Evolutionary conservation across 2,329 filamentous ascomycete species (phyloP).

Genomic region (Sclerotinia glacialis): DNA sequence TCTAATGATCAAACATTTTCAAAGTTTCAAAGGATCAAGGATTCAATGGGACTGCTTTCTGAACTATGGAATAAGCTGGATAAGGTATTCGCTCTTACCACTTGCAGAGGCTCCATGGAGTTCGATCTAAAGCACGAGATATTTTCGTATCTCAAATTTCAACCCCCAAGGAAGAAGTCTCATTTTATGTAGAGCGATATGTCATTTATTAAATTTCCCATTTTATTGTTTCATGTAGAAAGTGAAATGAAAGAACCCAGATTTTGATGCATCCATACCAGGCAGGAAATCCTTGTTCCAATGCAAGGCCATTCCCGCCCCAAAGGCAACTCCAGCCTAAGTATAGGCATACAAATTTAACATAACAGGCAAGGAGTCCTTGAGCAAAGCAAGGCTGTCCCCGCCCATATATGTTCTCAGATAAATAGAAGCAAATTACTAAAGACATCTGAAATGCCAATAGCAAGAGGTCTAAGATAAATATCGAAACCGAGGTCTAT

Average conservation of each 20-base stretch:
- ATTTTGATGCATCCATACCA: constrained; percentile 11
- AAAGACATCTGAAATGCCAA: not conserved
- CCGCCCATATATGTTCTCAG: not conserved
- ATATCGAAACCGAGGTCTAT: not conserved
- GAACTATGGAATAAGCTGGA: no score
- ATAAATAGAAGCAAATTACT: not conserved
- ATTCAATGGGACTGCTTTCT: no score
- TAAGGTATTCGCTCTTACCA: no score
- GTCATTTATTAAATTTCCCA: not conserved
- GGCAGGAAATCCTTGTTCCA: constrained; percentile 13
- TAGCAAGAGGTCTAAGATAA: not conserved
- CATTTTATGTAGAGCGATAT: not conserved
- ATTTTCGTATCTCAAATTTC: not conserved
- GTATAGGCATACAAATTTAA: constrained; percentile 12
- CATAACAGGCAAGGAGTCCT: constrained; percentile 8
- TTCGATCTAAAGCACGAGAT: not conserved
- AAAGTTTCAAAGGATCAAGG: no score
- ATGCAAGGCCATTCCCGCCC: constrained; percentile 11
- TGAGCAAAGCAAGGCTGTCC: constrained; percentile 4
- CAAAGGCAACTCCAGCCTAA: constrained; percentile 15
- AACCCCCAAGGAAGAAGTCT: not conserved
- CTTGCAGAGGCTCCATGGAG: not conserved
- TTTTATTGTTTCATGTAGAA: not conserved
- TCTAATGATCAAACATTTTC: no score
- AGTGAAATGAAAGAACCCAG: not conserved